Evolutionary conservation across 441 rosid genomes (phyloP), one percentile per base, ranked within the genome.

Genomic region (Mallotus repandus): DNA sequence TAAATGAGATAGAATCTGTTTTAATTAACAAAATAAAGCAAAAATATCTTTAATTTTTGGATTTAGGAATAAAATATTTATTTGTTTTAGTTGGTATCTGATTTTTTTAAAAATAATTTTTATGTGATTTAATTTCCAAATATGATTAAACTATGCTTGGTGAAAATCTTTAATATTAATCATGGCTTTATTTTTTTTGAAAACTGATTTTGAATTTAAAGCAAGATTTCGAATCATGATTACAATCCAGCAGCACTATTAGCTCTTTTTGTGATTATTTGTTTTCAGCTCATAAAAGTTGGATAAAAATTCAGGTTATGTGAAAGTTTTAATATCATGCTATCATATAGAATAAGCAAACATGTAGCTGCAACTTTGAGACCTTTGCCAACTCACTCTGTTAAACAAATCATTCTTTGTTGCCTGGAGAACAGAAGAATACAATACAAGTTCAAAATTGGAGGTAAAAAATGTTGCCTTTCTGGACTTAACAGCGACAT

Each of bases 41-140:
- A 0, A 18, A 19, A 73, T 25, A 67, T 75, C 69, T 69, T 52
- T 46, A 41, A 29, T 63, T 32, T 41, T 48, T 48, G 14, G 10
- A 29, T 67, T 67, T 50, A 41, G 67, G 50, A 59, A 50, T 50
- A 67, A 49, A 66, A 66, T 57, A 48, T 19, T 35, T 4, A 63
- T 73, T 18, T 32, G 22, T 59, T 49, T 22, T 14, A 12, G n/a
- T 57, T 59, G 63, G 67, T 15, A 67, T 9, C 52, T 74, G 12
- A 55, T 18, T 32, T 68, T 58, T 38, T 72, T 63, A 9, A 6
- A 11, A n/a, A n/a, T 54, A 0, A 46, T 29, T 18, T 46, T 74
- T 9, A 32, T 67, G 61, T 22, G 68, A 74, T 74, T 52, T 61
- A 35, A 53, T 22, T 74, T 60, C 62, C 73, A 68, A 60, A 38